Percentiles rank a stretch among this genome's conserved stretches.
These are phyloP conservation scores for Cyclotella atomus DNA, from an alignment of 108 stramenopile genomes.

Conservation along the genomic window DNA sequence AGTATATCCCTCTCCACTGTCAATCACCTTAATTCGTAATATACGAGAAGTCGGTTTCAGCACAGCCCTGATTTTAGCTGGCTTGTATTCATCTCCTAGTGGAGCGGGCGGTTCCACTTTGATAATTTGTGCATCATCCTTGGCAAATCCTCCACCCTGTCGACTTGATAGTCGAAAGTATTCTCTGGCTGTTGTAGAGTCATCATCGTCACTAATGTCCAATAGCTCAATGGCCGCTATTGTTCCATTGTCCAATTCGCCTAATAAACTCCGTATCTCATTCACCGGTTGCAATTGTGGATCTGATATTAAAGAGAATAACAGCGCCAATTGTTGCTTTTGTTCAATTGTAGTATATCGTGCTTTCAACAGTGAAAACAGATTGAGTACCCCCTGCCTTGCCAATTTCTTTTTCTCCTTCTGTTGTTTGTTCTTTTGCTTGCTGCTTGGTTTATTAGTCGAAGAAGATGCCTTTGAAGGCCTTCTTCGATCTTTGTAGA, in stretches of 20 bases:
- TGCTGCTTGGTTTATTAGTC: not conserved
- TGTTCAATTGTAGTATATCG: constrained; percentile 75
- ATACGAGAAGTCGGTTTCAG: constrained; percentile 73
- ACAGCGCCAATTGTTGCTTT: constrained; percentile 86
- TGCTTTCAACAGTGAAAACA: constrained; percentile 81
- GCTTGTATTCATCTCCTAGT: constrained; percentile 70
- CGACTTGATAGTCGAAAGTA: constrained; percentile 62
- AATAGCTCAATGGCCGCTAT: constrained; percentile 58
- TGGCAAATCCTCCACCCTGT: constrained; percentile 80
- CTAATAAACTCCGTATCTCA: constrained; percentile 77
- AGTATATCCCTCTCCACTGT: constrained; percentile 77
- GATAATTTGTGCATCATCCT: constrained; percentile 35
- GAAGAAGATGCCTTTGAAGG: not conserved
- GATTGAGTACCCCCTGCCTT: constrained; percentile 79
- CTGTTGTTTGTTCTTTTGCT: constrained; percentile 27
- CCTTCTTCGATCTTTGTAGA: constrained; percentile 10
- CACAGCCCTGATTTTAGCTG: constrained; percentile 59
- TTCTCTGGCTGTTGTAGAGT: constrained; percentile 20
- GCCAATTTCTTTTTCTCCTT: constrained; percentile 33
- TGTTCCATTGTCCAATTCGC: constrained; percentile 87
- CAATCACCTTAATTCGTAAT: constrained; percentile 71
- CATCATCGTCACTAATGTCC: constrained; percentile 44
- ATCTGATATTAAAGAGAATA: constrained; percentile 83
- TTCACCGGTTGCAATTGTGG: constrained; percentile 77
- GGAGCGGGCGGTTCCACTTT: constrained; percentile 75